phyloP scores from a whole-genome alignment of 192 early-diverging fungal species.

The Rhizophagus prolifer region DNA sequence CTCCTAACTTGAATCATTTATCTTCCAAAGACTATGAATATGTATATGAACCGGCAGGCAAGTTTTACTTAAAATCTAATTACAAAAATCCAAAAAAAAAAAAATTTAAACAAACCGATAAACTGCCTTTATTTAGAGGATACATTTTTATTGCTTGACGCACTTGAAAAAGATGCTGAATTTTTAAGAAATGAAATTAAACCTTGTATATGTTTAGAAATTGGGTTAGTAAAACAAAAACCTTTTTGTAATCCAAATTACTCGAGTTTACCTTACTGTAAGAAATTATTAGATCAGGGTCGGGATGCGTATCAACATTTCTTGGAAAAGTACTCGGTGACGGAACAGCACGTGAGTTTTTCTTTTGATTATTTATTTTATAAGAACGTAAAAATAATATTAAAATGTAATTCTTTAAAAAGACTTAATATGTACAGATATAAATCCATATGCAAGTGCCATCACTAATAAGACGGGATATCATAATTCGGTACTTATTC shows the following conservation, averaged over 20 bases:
- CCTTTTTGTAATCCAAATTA: too few relatives aligned
- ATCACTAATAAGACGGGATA: constrained; percentile 68
- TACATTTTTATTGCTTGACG: constrained; percentile 90
- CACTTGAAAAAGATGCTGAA: constrained; percentile 74
- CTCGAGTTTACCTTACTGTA: not conserved
- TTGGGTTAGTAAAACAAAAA: constrained; percentile 60
- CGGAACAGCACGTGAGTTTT: constrained; percentile 41
- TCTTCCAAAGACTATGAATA: constrained; percentile 56
- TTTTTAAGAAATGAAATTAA: constrained; percentile 48
- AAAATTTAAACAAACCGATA: not conserved
- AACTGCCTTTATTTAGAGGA: constrained; percentile 66
- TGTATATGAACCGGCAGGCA: constrained; percentile 88
- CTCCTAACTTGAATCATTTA: constrained; percentile 77
- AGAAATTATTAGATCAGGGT: constrained; percentile 61
- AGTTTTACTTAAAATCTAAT: not conserved
- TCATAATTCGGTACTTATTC: constrained; percentile 44
- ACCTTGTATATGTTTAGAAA: constrained; percentile 79
- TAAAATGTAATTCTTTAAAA: constrained; percentile 21
- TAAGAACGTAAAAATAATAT: not conserved
- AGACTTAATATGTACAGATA: constrained; percentile 75
- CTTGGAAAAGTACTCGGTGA: constrained; percentile 55
- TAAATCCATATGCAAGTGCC: constrained; percentile 71
- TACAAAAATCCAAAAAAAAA: not conserved
- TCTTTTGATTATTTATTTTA: not conserved
- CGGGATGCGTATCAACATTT: constrained; percentile 84